phyloP scores from a whole-genome alignment of 2,329 filamentous ascomycete genomes.

The Aureobasidium sp. region DNA sequence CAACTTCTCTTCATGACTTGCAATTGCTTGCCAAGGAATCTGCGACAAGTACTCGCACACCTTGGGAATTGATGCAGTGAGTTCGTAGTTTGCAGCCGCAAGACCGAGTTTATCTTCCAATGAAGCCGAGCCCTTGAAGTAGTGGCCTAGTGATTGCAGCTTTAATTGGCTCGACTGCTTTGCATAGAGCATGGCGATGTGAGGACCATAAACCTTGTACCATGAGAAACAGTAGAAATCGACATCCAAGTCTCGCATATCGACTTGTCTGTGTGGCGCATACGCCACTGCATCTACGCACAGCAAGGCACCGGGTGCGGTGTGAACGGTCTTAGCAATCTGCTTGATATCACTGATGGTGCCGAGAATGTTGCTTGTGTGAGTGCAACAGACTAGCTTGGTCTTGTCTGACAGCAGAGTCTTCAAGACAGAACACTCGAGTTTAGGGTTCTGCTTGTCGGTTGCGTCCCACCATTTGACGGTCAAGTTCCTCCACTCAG shows the following conservation, averaged over 20 bases:
- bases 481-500: constrained; percentile 51
- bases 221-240: constrained; percentile 75
- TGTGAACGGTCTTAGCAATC: constrained; percentile 49
- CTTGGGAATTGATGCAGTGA: constrained; percentile 54
- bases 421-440: constrained; percentile 51
- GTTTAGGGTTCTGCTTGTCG: constrained; percentile 48
- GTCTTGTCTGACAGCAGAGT: constrained; percentile 57
- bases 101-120: constrained; percentile 63
- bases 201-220: constrained; percentile 78
- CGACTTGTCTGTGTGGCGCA: constrained; percentile 63
- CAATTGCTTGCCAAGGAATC: constrained; percentile 45
- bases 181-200: constrained; percentile 64
- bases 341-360: constrained; percentile 58
- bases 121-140: constrained; percentile 54
- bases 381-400: constrained; percentile 64
- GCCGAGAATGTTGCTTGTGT: constrained; percentile 67
- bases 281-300: constrained; percentile 72
- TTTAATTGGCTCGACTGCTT: constrained; percentile 49
- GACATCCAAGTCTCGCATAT: constrained; percentile 61
- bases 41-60: constrained; percentile 50
- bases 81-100: constrained; percentile 64
- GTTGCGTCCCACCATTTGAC: constrained; percentile 60
- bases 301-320: constrained; percentile 51
- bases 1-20: constrained; percentile 53
- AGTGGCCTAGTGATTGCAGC: constrained; percentile 56